Evolutionary conservation across 2,329 filamentous ascomycete species (phyloP).

Genomic region (Pestalotiopsis sp.): DNA sequence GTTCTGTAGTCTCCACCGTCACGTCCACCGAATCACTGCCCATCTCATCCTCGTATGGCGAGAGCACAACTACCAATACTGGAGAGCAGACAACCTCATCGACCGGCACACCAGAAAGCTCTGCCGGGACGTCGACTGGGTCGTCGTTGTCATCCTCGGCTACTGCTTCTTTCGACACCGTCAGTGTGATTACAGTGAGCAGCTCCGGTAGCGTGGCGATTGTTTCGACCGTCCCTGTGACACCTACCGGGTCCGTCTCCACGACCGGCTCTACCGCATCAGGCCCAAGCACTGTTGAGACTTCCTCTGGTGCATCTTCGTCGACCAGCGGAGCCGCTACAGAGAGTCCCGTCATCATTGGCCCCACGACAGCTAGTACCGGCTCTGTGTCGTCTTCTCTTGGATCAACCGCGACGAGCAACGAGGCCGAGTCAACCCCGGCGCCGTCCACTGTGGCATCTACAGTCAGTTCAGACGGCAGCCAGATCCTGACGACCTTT

Average conservation of each 20-base stretch:
- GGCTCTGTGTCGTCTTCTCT: background rate
- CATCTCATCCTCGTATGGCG: background rate
- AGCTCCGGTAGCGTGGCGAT: no score
- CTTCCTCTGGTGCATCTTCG: background rate
- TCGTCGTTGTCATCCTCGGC: no score
- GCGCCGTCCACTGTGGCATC: background rate
- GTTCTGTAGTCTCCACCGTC: no score
- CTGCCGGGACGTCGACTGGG: no score
- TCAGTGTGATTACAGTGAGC: no score
- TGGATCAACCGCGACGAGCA: background rate
- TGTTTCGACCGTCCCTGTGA: background rate
- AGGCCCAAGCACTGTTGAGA: background rate
- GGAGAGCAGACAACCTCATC: background rate
- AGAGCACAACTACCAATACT: background rate
- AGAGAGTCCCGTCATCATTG: background rate
- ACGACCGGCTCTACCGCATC: conserved; percentile 7
- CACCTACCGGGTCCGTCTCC: background rate
- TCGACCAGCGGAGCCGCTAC: background rate
- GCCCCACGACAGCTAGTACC: background rate
- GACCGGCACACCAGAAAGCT: background rate
- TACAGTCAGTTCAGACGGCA: no score
- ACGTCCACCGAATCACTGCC: no score
- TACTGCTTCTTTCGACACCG: no score
- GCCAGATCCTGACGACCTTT: no score
- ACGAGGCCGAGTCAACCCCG: background rate